Conservation (phyloP, 2,329 filamentous ascomycete genomes). For the Fusarium palustre region DNA sequence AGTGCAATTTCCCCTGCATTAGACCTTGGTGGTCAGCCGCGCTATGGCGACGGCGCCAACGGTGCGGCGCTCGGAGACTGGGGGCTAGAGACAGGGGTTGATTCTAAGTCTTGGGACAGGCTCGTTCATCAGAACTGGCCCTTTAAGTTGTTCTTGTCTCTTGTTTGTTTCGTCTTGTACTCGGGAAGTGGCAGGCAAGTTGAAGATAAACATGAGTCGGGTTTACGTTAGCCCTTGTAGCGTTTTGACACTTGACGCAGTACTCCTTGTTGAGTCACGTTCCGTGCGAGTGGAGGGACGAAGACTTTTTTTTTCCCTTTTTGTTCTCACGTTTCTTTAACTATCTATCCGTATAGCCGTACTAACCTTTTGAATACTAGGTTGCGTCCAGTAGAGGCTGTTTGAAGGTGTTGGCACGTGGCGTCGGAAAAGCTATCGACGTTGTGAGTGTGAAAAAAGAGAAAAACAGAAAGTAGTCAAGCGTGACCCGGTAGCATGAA, state of each 20-base stretch:
- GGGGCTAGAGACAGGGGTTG: slow-evolving; percentile 21
- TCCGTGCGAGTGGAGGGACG: neutral
- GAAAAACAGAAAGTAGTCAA: slow-evolving; percentile 3
- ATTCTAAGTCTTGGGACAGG: slow-evolving; percentile 17
- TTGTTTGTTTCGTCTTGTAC: slow-evolving; percentile 1
- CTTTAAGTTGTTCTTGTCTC: neutral
- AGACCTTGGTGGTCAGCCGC: slow-evolving; percentile 43
- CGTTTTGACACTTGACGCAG: neutral
- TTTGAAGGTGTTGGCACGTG: slow-evolving; percentile 12
- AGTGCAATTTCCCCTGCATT: slow-evolving; percentile 46
- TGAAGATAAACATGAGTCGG: slow-evolving; percentile 11
- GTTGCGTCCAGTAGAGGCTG: neutral
- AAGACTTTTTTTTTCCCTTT: slow-evolving; percentile 3
- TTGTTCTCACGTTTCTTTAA: neutral
- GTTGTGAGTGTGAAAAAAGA: neutral
- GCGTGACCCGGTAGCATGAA: neutral
- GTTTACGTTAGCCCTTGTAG: neutral
- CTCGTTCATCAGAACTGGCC: neutral
- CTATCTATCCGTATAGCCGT: neutral
- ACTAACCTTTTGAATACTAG: slow-evolving; percentile 19
- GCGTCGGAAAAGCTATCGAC: slow-evolving; percentile 20
- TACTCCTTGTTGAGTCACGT: neutral
- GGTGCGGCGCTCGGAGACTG: slow-evolving; percentile 42
- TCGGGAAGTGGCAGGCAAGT: slow-evolving; percentile 1
- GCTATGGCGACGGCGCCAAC: slow-evolving; percentile 45